These are phyloP conservation scores for Didymella lethalis DNA, from an alignment of 2,329 filamentous ascomycete genomes.

Conservation along the genomic window DNA sequence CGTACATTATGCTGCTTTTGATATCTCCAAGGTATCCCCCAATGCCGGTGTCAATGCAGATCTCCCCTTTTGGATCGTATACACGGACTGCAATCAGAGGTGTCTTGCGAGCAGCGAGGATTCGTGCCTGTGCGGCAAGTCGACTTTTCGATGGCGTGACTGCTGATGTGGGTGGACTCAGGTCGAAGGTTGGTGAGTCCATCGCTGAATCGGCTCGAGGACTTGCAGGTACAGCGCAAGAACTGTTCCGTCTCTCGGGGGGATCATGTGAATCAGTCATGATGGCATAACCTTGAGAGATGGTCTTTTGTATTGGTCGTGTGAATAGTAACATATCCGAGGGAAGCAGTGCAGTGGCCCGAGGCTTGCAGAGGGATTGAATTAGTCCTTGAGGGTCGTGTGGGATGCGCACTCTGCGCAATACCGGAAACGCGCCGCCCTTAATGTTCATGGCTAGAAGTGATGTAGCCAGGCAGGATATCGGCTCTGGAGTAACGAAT, in stretches of 20 bases:
- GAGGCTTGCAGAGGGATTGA: slow-evolving; percentile 72
- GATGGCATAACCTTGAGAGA: not conserved
- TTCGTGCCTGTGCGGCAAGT: slow-evolving; percentile 69
- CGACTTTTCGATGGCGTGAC: slow-evolving; percentile 63
- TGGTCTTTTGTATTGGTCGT: slow-evolving; percentile 14
- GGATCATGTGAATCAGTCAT: slow-evolving; percentile 8
- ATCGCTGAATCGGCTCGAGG: slow-evolving; percentile 35
- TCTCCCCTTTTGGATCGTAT: slow-evolving; percentile 54
- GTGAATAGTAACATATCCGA: slow-evolving; percentile 34
- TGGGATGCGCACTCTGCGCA: slow-evolving; percentile 68
- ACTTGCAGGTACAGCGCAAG: slow-evolving; percentile 7
- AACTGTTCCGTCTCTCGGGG: not conserved
- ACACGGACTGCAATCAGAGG: slow-evolving; percentile 69
- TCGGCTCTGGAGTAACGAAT: slow-evolving; percentile 49
- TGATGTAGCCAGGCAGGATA: slow-evolving; percentile 63
- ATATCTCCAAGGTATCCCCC: slow-evolving; percentile 69
- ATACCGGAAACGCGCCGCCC: slow-evolving; percentile 67
- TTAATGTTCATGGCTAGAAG: slow-evolving; percentile 71
- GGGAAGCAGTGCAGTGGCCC: slow-evolving; percentile 62
- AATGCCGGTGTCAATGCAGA: slow-evolving; percentile 63
- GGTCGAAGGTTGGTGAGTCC: slow-evolving; percentile 20
- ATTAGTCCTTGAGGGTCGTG: slow-evolving; percentile 74
- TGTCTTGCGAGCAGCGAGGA: slow-evolving; percentile 64
- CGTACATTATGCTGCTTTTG: slow-evolving; percentile 67
- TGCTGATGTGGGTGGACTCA: slow-evolving; percentile 17